Percentiles rank a stretch among this genome's conserved stretches.
Evolutionary conservation across 768 basidiomycete species (phyloP).

Genomic region (Pisolithus albus): DNA sequence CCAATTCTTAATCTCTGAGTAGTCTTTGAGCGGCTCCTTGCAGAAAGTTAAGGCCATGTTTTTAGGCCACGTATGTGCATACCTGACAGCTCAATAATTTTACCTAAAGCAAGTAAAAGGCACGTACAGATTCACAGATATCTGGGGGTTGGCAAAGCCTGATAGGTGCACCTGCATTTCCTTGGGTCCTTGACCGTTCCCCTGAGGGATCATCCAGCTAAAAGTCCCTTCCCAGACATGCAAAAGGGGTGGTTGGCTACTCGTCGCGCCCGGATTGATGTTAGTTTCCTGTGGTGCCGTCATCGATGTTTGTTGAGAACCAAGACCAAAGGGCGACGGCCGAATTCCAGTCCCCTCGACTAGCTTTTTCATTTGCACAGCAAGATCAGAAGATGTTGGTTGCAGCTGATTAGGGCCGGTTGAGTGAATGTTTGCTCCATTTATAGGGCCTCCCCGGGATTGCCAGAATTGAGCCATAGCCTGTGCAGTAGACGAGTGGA

Average conservation of each 20-base stretch:
- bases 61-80: conserved; percentile 47
- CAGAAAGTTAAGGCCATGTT: conserved; percentile 36
- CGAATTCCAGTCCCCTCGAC: conserved; percentile 38
- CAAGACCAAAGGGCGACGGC: conserved; percentile 14
- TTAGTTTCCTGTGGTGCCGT: conserved; percentile 8
- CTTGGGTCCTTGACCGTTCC: conserved; percentile 29
- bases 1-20: conserved; percentile 41
- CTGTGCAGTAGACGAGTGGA: conserved; percentile 16
- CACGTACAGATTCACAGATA: conserved; percentile 30
- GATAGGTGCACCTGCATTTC: conserved; percentile 38
- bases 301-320: conserved; percentile 14
- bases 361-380: conserved; percentile 43
- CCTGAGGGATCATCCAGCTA: conserved; percentile 32
- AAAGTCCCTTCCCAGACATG: conserved; percentile 44
- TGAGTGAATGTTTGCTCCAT: conserved; percentile 6
- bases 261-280: conserved; percentile 1
- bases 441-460: conserved; percentile 16
- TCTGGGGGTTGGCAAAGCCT: conserved; percentile 13
- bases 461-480: conserved; percentile 24
- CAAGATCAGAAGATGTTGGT: conserved; percentile 14
- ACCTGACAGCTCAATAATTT: conserved; percentile 30
- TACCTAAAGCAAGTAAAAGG: not conserved
- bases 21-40: conserved; percentile 35
- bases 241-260: not conserved
- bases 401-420: conserved; percentile 13